Base-by-base conservation (phyloP, 495 filamentous ascomycete species). In the Aspergillus funiculosus region DNA sequence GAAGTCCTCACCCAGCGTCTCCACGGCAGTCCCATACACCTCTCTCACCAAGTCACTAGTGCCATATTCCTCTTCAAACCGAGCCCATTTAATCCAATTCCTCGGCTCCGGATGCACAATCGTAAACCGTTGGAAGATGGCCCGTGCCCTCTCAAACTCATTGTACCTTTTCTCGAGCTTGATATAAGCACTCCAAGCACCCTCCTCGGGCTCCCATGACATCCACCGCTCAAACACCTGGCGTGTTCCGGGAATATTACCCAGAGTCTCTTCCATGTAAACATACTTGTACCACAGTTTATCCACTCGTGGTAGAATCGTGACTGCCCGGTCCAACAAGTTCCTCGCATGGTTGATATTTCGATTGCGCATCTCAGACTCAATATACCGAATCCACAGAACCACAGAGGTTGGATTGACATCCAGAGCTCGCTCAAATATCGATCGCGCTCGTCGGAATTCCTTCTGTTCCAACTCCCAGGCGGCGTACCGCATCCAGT, bases 251-350 rank as follows among this genome's bases (percentile, higher is more conserved):
- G 90, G 80, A 29, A 98, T 82, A 54, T 98, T 96, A 5, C 86
- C 84, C 30, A 98, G 72, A 39, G 89, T 97, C 74, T 98, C 94
- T 63, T 96, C 92, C 86, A 97, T 94, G 59, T 95, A 95, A 21
- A 94, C 87, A 75, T 95, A 97, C 61, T 96, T 95, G 67, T 91
- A 97, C 92, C 92, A 98, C 39, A 98, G 71, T 70, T 96, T 96
- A 61, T 95, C 86, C 20, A 96, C 77, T 26, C 92, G 74, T 24
- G 92, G 92, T 24, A 96, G 72, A 43, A 92, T 88, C n/a, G 90
- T 92, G 37, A 98, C 88, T 26, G 94, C 94, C 37, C 92, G 87
- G 61, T 98, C 92, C 22, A 97, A 76, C 29, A 98, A 66, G 58
- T 98, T 98, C 44, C 92, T 74, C 24, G 92, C 89, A 77, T 97